These are phyloP conservation scores for Ceratobasidium sp. DNA, from an alignment of 1,284 basidiomycete genomes.

Conservation along the genomic window DNA sequence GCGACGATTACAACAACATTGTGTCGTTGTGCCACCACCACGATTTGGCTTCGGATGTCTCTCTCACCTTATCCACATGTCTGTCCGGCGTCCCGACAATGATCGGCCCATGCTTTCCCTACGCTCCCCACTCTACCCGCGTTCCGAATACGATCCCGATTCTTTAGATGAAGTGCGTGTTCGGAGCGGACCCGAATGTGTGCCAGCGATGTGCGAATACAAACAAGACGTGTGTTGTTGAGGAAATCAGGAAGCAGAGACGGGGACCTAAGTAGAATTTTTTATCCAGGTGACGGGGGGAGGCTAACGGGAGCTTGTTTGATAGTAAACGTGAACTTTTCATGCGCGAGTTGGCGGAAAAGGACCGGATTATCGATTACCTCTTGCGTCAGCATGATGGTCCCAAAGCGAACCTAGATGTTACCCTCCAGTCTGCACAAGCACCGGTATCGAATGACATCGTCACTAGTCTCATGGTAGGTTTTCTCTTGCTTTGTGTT, in stretches of 20 bases:
- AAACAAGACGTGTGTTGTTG: conserved; percentile 79
- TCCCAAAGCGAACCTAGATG: conserved; percentile 37
- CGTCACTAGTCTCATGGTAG: no score
- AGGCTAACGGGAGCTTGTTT: no score
- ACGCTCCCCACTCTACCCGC: conserved; percentile 17
- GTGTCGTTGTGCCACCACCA: not conserved
- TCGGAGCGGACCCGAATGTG: conserved; percentile 75
- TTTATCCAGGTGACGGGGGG: not conserved
- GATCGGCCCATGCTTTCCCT: not conserved
- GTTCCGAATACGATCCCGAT: not conserved
- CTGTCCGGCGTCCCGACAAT: conserved; percentile 17
- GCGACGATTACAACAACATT: not conserved
- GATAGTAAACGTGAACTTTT: conserved; percentile 83
- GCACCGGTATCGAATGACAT: no score
- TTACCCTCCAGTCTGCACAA: not conserved
- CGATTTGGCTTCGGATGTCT: conserved; percentile 24
- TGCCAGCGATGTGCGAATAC: conserved; percentile 57
- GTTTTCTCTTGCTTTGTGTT: no score
- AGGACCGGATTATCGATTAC: conserved; percentile 83
- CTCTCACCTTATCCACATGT: conserved; percentile 40
- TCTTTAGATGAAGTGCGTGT: conserved; percentile 82
- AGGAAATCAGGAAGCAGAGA: conserved; percentile 78
- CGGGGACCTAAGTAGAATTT: conserved; percentile 74
- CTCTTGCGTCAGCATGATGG: conserved; percentile 78
- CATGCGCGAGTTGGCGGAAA: conserved; percentile 82